Conservation (phyloP, 495 filamentous ascomycete species). For the Hypoxylon rickii region DNA sequence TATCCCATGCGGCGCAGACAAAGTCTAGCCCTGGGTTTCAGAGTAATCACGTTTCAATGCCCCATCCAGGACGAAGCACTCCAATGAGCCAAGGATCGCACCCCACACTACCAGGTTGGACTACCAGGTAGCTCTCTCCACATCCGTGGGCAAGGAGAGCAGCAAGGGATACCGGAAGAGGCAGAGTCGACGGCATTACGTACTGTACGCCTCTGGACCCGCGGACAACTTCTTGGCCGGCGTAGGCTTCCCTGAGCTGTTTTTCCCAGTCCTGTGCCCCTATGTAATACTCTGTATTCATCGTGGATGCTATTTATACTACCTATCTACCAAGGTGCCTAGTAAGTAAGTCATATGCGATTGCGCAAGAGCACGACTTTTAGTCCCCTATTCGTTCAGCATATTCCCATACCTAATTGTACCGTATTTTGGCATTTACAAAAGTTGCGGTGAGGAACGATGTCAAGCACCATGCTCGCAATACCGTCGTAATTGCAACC, state of each 20-base stretch:
- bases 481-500: slow-evolving; percentile 31
- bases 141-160: no score
- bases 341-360: neutral
- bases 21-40: slow-evolving; percentile 12
- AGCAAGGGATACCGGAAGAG: neutral
- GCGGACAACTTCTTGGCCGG: slow-evolving; percentile 19
- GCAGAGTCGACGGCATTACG: slow-evolving; percentile 6
- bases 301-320: no score
- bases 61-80: slow-evolving; percentile 6
- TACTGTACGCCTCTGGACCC: no score
- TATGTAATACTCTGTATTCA: no score
- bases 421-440: slow-evolving; percentile 16
- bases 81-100: slow-evolving; percentile 16
- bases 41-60: slow-evolving; percentile 21
- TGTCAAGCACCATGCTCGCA: slow-evolving; percentile 23
- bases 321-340: no score
- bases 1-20: slow-evolving; percentile 17
- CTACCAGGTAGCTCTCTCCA: no score
- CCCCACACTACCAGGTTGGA: slow-evolving; percentile 30
- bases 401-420: slow-evolving; percentile 2
- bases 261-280: no score
- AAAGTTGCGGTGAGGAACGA: slow-evolving; percentile 32
- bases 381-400: slow-evolving; percentile 5
- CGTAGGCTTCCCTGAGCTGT: no score
- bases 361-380: slow-evolving; percentile 29